Evolutionary conservation across 2,329 filamentous ascomycete species (phyloP).

Genomic region (Pseudocercospora pini-densiflorae): DNA sequence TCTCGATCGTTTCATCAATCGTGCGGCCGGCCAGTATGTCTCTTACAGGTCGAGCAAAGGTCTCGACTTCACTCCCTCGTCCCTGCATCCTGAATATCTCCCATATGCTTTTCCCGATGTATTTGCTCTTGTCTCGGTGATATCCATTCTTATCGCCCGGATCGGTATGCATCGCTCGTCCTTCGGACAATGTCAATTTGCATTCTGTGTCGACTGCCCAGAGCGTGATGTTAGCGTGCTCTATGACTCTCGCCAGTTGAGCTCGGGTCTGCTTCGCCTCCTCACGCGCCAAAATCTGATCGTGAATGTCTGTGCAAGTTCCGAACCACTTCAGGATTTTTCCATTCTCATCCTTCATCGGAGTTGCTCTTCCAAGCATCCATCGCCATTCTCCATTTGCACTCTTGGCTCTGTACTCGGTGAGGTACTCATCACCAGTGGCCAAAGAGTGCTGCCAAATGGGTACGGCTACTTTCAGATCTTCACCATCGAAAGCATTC

Average conservation of each 20-base stretch:
- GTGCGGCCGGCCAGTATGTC: slow-evolving; percentile 66
- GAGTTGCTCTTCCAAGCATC: slow-evolving; percentile 73
- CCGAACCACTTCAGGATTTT: slow-evolving; percentile 80
- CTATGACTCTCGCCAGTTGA: slow-evolving; percentile 73
- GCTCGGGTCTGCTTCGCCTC: slow-evolving; percentile 69
- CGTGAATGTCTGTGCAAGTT: slow-evolving; percentile 79
- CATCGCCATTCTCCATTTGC: slow-evolving; percentile 74
- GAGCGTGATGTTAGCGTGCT: slow-evolving; percentile 75
- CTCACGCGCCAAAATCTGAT: slow-evolving; percentile 70
- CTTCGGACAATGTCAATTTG: slow-evolving; percentile 71
- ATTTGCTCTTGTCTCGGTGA: slow-evolving; percentile 29
- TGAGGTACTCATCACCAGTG: slow-evolving; percentile 71
- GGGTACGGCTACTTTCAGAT: slow-evolving; percentile 60
- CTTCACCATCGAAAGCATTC: slow-evolving; percentile 71
- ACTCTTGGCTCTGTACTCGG: slow-evolving; percentile 71
- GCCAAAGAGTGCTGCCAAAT: slow-evolving; percentile 66
- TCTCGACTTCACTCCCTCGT: slow-evolving; percentile 39
- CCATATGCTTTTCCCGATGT: slow-evolving; percentile 66
- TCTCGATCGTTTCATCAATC: slow-evolving; percentile 67
- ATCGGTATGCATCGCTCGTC: slow-evolving; percentile 50
- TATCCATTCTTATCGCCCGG: slow-evolving; percentile 1
- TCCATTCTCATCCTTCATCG: slow-evolving; percentile 68
- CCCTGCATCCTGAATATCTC: slow-evolving; percentile 59
- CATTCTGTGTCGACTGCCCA: slow-evolving; percentile 71
- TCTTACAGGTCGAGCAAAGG: slow-evolving; percentile 63